These are phyloP conservation scores for Arxiozyma telluris DNA, from an alignment of 1,139 yeast genomes.

Conservation along the genomic window DNA sequence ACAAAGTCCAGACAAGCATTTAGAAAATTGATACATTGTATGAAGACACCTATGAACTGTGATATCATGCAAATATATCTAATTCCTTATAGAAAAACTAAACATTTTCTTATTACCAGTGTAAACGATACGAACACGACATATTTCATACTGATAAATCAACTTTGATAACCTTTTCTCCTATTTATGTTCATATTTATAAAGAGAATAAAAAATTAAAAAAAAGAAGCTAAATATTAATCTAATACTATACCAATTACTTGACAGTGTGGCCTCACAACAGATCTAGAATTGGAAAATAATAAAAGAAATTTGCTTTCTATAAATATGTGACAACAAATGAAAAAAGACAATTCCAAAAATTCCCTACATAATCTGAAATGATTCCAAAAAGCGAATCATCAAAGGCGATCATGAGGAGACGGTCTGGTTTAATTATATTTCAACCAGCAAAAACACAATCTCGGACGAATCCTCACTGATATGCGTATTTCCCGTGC, in stretches of 20 bases:
- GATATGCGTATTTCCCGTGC: conserved; percentile 99
- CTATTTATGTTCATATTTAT: too few relatives aligned
- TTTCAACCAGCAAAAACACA: conserved; percentile 99
- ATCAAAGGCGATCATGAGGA: conserved; percentile 45
- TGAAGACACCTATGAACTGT: too few relatives aligned
- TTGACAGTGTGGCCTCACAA: conserved; percentile 6
- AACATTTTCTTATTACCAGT: too few relatives aligned
- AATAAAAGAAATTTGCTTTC: not conserved
- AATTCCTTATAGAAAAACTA: too few relatives aligned
- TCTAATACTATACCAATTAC: not conserved
- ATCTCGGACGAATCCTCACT: conserved; percentile 99
- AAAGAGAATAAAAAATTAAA: too few relatives aligned
- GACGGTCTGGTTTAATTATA: conserved; percentile 86
- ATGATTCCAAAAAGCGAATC: conserved; percentile 36
- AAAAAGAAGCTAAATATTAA: too few relatives aligned
- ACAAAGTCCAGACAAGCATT: too few relatives aligned
- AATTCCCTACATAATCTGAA: conserved; percentile 36
- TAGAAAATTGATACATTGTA: too few relatives aligned
- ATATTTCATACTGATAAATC: too few relatives aligned
- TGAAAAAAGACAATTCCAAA: conserved; percentile 28
- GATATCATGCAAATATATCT: too few relatives aligned
- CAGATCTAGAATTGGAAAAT: not conserved
- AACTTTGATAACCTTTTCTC: too few relatives aligned
- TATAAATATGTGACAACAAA: not conserved
- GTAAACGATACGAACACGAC: too few relatives aligned